Evolutionary conservation across 495 filamentous ascomycete species (phyloP).

Genomic region (Cercophora sp.): DNA sequence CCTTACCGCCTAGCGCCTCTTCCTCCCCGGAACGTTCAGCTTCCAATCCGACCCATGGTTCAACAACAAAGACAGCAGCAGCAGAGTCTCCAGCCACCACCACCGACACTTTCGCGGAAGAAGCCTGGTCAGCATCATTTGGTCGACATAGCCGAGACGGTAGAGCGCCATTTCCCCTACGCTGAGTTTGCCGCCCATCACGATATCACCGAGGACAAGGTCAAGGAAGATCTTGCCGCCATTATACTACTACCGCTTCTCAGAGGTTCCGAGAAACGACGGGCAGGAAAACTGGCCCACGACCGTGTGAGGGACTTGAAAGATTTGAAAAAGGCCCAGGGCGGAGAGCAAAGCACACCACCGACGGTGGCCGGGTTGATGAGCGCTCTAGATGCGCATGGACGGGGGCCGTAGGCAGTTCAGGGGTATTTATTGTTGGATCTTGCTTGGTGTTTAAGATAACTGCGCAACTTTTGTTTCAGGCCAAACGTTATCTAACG

Average conservation of each 20-base stretch:
- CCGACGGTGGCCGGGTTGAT: no score
- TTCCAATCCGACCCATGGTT: not conserved
- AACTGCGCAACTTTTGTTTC: no score
- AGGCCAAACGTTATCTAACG: no score
- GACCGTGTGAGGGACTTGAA: constrained; percentile 5
- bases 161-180: constrained; percentile 43
- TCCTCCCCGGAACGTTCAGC: no score
- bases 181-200: constrained; percentile 42
- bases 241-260: constrained; percentile 44
- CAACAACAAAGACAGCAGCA: not conserved
- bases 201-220: constrained; percentile 35
- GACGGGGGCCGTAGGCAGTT: no score
- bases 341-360: no score
- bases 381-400: no score
- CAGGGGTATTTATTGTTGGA: no score
- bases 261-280: constrained; percentile 39
- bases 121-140: constrained; percentile 35
- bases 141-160: constrained; percentile 48
- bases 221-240: constrained; percentile 41
- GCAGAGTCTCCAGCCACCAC: not conserved
- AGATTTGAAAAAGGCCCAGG: constrained; percentile 1
- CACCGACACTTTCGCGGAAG: not conserved
- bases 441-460: no score
- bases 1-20: no score
- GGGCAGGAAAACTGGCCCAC: constrained; percentile 8